Conservation (phyloP, 768 basidiomycete genomes). For the Melanogaster broomeanus region DNA sequence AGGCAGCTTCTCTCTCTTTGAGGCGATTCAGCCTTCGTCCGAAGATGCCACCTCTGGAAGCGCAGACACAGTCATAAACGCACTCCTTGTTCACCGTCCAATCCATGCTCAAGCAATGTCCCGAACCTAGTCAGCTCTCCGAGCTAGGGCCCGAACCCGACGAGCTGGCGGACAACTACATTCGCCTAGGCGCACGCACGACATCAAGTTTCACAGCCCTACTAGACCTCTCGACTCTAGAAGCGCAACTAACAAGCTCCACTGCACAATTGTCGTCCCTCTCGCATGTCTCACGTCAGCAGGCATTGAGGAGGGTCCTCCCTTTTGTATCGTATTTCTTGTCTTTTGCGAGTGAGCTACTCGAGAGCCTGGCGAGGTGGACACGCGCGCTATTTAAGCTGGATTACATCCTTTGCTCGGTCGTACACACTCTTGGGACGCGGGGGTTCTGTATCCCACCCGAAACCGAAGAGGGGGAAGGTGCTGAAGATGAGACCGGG, state of each 20-base stretch:
- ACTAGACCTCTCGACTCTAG: constrained; percentile 49
- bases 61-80: constrained; percentile 53
- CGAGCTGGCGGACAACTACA: constrained; percentile 47
- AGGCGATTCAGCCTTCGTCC: not conserved
- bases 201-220: constrained; percentile 48
- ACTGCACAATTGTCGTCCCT: constrained; percentile 41
- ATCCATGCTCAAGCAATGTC: constrained; percentile 46
- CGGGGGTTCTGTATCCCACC: constrained; percentile 94
- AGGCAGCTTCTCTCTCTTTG: constrained; percentile 21
- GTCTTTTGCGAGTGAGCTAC: constrained; percentile 54
- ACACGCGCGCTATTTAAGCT: constrained; percentile 84
- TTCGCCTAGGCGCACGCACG: constrained; percentile 47
- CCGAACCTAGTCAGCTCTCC: constrained; percentile 16
- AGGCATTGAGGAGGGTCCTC: constrained; percentile 46
- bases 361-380: constrained; percentile 63
- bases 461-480: constrained; percentile 62
- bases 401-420: constrained; percentile 70
- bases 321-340: constrained; percentile 78
- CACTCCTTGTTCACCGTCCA: constrained; percentile 70
- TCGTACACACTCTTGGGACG: constrained; percentile 70
- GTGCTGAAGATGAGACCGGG: constrained; percentile 43
- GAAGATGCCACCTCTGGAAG: constrained; percentile 5
- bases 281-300: constrained; percentile 33
- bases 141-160: constrained; percentile 22
- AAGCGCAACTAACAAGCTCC: constrained; percentile 40